Conservation (phyloP, 2,329 filamentous ascomycete species). For the Colletotrichum paranaense region DNA sequence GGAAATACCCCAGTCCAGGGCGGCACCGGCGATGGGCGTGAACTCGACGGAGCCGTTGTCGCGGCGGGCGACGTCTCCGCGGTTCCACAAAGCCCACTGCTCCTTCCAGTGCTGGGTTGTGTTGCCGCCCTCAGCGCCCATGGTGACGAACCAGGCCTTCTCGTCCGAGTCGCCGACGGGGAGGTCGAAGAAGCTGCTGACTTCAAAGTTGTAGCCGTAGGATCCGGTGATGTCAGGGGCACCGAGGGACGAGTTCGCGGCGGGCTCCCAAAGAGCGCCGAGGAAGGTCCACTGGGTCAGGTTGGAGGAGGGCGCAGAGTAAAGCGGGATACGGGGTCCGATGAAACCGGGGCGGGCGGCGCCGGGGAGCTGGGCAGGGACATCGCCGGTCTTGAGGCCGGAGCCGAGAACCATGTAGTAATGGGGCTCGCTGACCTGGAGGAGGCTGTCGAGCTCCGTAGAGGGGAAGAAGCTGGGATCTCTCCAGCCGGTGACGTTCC, state of each 20-base stretch:
- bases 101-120: conserved; percentile 35
- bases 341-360: conserved; percentile 36
- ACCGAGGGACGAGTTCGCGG: conserved; percentile 30
- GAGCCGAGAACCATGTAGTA: conserved; percentile 37
- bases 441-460: conserved; percentile 26
- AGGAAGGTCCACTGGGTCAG: conserved; percentile 36
- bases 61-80: conserved; percentile 31
- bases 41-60: conserved; percentile 36
- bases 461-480: conserved; percentile 36
- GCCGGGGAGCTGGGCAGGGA: conserved; percentile 29
- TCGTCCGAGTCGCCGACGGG: conserved; percentile 26
- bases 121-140: conserved; percentile 35
- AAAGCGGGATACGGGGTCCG: conserved; percentile 35
- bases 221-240: conserved; percentile 35
- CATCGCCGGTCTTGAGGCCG: conserved; percentile 34
- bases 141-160: conserved; percentile 36
- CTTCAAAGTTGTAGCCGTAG: conserved; percentile 37
- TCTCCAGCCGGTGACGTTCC: conserved; percentile 37
- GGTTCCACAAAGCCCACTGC: conserved; percentile 36
- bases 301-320: conserved; percentile 34
- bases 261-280: conserved; percentile 36
- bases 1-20: conserved; percentile 36
- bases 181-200: conserved; percentile 35
- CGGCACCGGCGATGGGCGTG: conserved; percentile 29
- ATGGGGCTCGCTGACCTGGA: conserved; percentile 27